phyloP scores from a whole-genome alignment of 345 rosid species.

The Syzygium aromaticum region DNA sequence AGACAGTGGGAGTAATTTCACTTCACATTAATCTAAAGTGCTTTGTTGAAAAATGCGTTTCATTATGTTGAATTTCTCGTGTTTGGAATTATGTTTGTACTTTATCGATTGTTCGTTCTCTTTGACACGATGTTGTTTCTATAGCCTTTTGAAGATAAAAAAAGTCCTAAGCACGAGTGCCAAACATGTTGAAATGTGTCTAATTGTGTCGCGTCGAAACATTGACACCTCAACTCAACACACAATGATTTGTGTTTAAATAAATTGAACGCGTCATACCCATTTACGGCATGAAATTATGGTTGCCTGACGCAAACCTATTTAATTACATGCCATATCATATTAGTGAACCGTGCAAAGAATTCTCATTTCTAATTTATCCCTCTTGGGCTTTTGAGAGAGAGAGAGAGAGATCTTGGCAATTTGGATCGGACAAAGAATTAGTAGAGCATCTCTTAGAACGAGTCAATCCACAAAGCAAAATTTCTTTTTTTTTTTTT shows the following conservation, averaged over 20 bases:
- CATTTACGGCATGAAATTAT: background rate
- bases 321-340: background rate
- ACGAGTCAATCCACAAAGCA: no score
- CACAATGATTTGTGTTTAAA: background rate
- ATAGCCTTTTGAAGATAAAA: background rate
- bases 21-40: background rate
- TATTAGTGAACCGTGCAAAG: background rate
- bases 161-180: background rate
- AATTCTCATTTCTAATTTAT: background rate
- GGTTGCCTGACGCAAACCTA: background rate
- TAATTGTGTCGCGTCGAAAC: background rate
- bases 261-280: background rate
- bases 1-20: background rate
- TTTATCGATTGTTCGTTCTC: background rate
- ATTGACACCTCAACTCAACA: background rate
- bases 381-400: background rate
- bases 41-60: background rate
- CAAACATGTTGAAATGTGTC: background rate
- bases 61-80: background rate
- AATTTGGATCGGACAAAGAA: no score
- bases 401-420: no score
- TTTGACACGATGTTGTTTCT: fast-evolving
- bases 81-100: background rate
- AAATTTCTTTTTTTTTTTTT: no score
- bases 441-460: no score